Base-by-base conservation (phyloP, 441 rosid species). In the Adansonia grandidieri region DNA sequence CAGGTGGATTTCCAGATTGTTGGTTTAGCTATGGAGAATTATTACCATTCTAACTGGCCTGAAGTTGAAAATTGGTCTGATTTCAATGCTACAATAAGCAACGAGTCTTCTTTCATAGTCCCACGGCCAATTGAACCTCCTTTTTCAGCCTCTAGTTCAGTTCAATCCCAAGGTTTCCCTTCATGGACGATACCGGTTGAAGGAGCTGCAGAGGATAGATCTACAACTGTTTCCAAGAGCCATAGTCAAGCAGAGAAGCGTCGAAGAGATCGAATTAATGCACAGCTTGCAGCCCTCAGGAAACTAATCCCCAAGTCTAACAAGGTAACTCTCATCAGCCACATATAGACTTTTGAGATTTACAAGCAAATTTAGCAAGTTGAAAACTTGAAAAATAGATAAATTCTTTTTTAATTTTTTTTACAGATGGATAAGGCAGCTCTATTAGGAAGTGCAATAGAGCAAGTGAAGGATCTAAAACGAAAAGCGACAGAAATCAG, bases 391-490 rank as follows among this genome's bases (percentile, higher is more conserved):
- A 20, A 19, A n/a, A n/a, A n/a, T 19, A 19, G 37, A 14, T 28
- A 45, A 57, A 24, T 32, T 51, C 45, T 4, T 58, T 9, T 22
- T 50, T 10, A 5, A 37, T 63, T 32, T 37, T 6, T 13, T 2
- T n/a, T 32, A 13, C 87, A 96, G 99, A 84, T 96, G 88, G 98
- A 96, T 87, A 96, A 96, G 82, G 99, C 99, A 74, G 94, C 97
- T 51, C 88, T 96, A 0, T 79, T 96, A 65, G 96, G 90, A 73
- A 89, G 85, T 71, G 98, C 88, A 50, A 88, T 94, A 54, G 96
- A 92, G 47, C 89, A 90, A 9, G 92, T 94, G 50, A 94, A 91
- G 74, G 92, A 93, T 50, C 92, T 96, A 13, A 93, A 90, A 79
- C 81, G 79, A 64, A 85, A 90, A 81, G 96, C 97, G 77, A 71